Evolutionary conservation across 495 filamentous ascomycete genomes (phyloP), one percentile per base, ranked within the genome.

Genomic region (Hypoxylon fragiforme): DNA sequence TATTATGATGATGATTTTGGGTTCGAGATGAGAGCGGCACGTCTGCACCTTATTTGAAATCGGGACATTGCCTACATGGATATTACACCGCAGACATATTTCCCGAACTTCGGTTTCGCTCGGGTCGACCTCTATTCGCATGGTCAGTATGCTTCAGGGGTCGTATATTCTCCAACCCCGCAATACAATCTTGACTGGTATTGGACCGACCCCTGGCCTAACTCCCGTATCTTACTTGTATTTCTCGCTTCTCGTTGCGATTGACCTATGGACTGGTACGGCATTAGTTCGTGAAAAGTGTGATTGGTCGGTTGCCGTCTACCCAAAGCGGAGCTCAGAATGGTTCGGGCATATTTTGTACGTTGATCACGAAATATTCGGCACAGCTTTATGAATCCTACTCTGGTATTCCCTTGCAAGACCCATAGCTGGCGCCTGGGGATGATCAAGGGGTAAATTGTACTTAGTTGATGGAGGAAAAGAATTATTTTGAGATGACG

Each of bases 141-240:
- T 50, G 44, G 40, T 41, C 54, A 40, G 16, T 24, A 20, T 34
- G 45, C 28, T 36, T 19, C n/a, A n/a, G n/a, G n/a, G n/a, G n/a
- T n/a, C n/a, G n/a, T n/a, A n/a, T n/a, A 37, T 31, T 21, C 3
- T 18, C 18, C 11, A 35, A 53, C 56, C 56, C 56, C 56, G 49
- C 57, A 54, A 28, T 22, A 14, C 31, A 13, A 58, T 34, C 45
- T 31, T 22, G 24, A 14, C 12, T 14, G 22, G n/a, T 4, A 4
- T 28, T 9, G 24, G 24, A 4, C 9, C 5, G 24, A 9, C 9
- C 24, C 24, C 9, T 28, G 24, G 9, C 24, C 24, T 9, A 9
- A 28, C 24, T 28, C 9, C 5, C 15, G 0, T 32, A 38, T 38
- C 24, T 47, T 24, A 14, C 39, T n/a, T n/a, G n/a, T n/a, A n/a